Evolutionary conservation across 495 filamentous ascomycete species (phyloP), one percentile per base, ranked within the genome.

Genomic region (Cercophora newfieldiana): DNA sequence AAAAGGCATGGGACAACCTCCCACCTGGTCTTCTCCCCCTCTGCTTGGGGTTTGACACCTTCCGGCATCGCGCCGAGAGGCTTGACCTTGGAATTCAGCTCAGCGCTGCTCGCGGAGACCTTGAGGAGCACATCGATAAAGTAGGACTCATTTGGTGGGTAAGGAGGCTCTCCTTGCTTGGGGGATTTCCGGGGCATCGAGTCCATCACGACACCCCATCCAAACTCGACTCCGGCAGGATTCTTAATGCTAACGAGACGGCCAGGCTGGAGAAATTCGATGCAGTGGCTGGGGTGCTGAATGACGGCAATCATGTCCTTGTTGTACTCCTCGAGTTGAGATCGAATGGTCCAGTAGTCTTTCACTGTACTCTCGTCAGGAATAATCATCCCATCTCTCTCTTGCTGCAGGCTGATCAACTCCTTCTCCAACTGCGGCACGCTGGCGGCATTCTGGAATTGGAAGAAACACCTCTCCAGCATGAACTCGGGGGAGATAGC

Each of bases 401-500:
- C 85, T 48, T 84, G 83, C 73, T 97, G 92, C 29, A 96, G 76
- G 44, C 88, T 85, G 47, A 83, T 81, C 50, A 97, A 80, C 67
- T 97, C 89, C 68, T 88, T 87, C 74, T 98, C 95, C 29, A 98
- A 80, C 44, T 83, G 82, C 29, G 90, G 89, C 54, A 97, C 90
- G 68, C 89, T 90, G 2, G 92, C 90, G 8, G 91, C 91, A 69
- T 95, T 97, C 75, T 99, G 95, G 78, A 99, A 99, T 76, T 99
- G 96, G 77, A 90, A 96, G 81, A 99, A 99, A 71, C 96, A 98
- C 68, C 89, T 85, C 79, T 97, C 92, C 18, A 99, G 82, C 95
- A 99, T 98, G 75, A 89, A 97, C 69, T 98, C 93, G 10, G 95
- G 96, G 8, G 92, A 97, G 58, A 99, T 95, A 14, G 92, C 94